phyloP scores from a whole-genome alignment of 2,329 filamentous ascomycete genomes.

The Colletotrichum musicola region DNA sequence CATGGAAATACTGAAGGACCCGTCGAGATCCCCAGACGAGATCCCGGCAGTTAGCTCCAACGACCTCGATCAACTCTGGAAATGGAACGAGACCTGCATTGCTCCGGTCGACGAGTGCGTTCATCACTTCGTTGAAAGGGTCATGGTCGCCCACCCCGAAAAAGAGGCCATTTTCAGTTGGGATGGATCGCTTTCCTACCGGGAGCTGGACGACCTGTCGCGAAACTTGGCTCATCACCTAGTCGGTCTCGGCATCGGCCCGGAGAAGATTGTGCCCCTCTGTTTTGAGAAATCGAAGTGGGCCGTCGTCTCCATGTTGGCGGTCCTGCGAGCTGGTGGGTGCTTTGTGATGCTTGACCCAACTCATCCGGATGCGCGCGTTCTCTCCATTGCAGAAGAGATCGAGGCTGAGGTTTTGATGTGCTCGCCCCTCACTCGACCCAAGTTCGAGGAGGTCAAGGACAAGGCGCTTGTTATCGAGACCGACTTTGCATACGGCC shows the following conservation, averaged over 20 bases:
- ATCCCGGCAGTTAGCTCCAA: constrained; percentile 31
- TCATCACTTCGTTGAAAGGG: constrained; percentile 31
- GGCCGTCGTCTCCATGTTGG: constrained; percentile 41
- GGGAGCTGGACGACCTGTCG: constrained; percentile 41
- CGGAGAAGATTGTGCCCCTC: constrained; percentile 19
- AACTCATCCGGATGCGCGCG: constrained; percentile 12
- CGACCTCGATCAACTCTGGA: constrained; percentile 41
- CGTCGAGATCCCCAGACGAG: constrained; percentile 24
- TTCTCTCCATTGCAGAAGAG: constrained; percentile 4
- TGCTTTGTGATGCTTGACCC: constrained; percentile 39
- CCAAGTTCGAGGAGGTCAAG: constrained; percentile 8
- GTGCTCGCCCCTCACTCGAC: constrained; percentile 1
- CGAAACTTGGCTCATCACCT: constrained; percentile 32
- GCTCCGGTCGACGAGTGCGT: constrained; percentile 38
- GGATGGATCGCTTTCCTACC: constrained; percentile 49
- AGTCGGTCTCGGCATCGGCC: constrained; percentile 1
- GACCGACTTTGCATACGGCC: neutral
- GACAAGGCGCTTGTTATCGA: neutral
- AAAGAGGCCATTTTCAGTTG: constrained; percentile 43
- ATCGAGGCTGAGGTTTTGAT: constrained; percentile 31
- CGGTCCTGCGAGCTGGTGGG: constrained; percentile 40
- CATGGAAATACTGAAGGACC: constrained; percentile 12
- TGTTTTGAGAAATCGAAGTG: constrained; percentile 39
- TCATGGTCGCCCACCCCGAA: constrained; percentile 1
- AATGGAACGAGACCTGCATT: constrained; percentile 39